These are phyloP conservation scores for Kodamaea neixiangensis DNA, from an alignment of 805 yeast genomes.

Conservation along the genomic window DNA sequence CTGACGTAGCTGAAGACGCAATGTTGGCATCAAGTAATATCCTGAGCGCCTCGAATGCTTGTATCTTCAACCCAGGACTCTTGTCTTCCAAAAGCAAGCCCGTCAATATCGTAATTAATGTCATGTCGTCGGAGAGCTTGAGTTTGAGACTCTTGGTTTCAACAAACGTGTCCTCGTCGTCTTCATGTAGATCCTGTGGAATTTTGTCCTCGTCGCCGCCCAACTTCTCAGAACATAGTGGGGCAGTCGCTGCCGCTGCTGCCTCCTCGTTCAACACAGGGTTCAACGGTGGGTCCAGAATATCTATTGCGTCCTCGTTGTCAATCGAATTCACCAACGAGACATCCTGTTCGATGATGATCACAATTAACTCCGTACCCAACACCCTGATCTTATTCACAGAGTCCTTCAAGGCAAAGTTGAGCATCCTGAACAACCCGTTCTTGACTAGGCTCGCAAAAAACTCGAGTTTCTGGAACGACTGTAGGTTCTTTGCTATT, in stretches of 20 bases:
- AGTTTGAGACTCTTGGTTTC: constrained; percentile 25
- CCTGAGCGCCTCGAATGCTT: constrained; percentile 80
- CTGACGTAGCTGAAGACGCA: constrained; percentile 22
- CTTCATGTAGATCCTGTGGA: constrained; percentile 10
- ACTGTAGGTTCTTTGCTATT: constrained; percentile 68
- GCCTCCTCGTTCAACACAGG: constrained; percentile 6
- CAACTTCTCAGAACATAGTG: background rate
- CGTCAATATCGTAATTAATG: constrained; percentile 55
- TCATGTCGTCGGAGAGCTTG: constrained; percentile 55
- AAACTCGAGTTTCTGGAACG: constrained; percentile 62
- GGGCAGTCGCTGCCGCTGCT: background rate
- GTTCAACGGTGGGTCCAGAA: constrained; percentile 25
- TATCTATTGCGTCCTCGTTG: constrained; percentile 31
- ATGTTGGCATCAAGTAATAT: constrained; percentile 64
- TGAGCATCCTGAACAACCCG: constrained; percentile 71
- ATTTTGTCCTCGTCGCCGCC: constrained; percentile 9
- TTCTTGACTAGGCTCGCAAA: constrained; percentile 61
- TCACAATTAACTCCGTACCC: constrained; percentile 78
- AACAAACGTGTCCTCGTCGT: constrained; percentile 15
- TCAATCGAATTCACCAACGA: constrained; percentile 50
- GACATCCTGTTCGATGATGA: constrained; percentile 84
- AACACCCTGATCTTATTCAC: constrained; percentile 54
- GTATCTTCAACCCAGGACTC: constrained; percentile 74
- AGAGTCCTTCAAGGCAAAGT: constrained; percentile 65
- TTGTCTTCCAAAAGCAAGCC: constrained; percentile 62